These are phyloP conservation scores for Zygotorulaspora mrakii DNA, from an alignment of 1,139 yeast genomes.

Conservation along the genomic window DNA sequence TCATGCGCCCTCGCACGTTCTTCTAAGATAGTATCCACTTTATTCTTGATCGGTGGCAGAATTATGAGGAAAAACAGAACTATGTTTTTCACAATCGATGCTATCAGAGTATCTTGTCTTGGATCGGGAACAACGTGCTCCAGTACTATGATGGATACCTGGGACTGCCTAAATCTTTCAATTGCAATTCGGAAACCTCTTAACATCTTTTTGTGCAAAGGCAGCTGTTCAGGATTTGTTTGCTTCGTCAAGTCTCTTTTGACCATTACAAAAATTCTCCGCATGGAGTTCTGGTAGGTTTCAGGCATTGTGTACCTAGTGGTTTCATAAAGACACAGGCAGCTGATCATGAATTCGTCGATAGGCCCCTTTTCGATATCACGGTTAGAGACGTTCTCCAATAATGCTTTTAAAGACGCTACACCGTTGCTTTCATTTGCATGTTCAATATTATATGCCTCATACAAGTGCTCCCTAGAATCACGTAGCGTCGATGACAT, in stretches of 20 bases:
- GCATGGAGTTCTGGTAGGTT: slow-evolving; percentile 14
- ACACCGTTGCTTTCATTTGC: slow-evolving; percentile 10
- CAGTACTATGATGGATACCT: slow-evolving; percentile 16
- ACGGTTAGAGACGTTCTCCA: slow-evolving; percentile 7
- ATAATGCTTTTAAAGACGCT: slow-evolving; percentile 8
- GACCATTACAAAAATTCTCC: slow-evolving; percentile 11
- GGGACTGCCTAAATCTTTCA: slow-evolving; percentile 11
- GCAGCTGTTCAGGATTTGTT: slow-evolving; percentile 10
- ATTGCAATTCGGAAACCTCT: slow-evolving; percentile 6
- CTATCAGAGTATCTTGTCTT: slow-evolving; percentile 18
- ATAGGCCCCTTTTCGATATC: slow-evolving; percentile 12
- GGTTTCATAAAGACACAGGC: slow-evolving; percentile 12
- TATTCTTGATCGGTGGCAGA: slow-evolving; percentile 22
- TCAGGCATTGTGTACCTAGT: slow-evolving; percentile 13
- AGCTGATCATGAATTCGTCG: slow-evolving; percentile 11
- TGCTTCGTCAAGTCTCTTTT: slow-evolving; percentile 10
- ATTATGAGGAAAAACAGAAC: slow-evolving; percentile 25
- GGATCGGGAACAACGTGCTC: slow-evolving; percentile 29
- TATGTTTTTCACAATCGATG: slow-evolving; percentile 23
- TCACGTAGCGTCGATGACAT: slow-evolving; percentile 17
- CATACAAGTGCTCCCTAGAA: slow-evolving; percentile 10
- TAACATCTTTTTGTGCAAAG: slow-evolving; percentile 11
- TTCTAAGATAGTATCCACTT: slow-evolving; percentile 19
- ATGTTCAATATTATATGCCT: slow-evolving; percentile 7
- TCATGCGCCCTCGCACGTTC: slow-evolving; percentile 12